Conservation (phyloP, 2,329 filamentous ascomycete species). For the Trichoderma sp. region DNA sequence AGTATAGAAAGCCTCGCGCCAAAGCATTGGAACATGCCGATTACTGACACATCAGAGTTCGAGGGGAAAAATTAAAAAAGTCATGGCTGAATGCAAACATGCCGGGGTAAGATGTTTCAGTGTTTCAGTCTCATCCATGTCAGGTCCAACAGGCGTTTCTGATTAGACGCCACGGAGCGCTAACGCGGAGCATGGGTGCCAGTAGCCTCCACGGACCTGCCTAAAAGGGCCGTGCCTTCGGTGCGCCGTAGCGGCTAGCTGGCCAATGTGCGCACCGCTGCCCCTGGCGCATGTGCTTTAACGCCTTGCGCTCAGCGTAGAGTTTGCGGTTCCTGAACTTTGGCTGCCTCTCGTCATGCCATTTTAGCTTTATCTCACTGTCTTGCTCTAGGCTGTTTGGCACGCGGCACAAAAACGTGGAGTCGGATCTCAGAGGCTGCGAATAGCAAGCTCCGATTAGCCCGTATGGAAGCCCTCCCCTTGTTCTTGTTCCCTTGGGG, state of each 20-base stretch:
- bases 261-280: neutral
- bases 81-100: neutral
- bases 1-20: neutral
- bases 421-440: constrained; percentile 9
- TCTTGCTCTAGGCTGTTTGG: neutral
- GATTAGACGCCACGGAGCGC: neutral
- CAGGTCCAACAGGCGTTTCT: neutral
- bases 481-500: neutral
- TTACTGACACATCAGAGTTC: neutral
- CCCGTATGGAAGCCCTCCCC: constrained; percentile 13
- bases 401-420: neutral
- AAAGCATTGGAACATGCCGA: neutral
- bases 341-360: neutral
- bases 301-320: neutral
- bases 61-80: neutral
- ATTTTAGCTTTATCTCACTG: neutral
- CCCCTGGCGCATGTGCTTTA: neutral
- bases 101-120: neutral
- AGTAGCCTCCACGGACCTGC: neutral
- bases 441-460: neutral
- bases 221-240: neutral
- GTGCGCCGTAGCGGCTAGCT: neutral
- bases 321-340: neutral
- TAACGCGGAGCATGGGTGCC: constrained; percentile 4
- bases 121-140: constrained; percentile 6